Evolutionary conservation across 2,329 filamentous ascomycete genomes (phyloP).

Genomic region (Fusarium sp.): DNA sequence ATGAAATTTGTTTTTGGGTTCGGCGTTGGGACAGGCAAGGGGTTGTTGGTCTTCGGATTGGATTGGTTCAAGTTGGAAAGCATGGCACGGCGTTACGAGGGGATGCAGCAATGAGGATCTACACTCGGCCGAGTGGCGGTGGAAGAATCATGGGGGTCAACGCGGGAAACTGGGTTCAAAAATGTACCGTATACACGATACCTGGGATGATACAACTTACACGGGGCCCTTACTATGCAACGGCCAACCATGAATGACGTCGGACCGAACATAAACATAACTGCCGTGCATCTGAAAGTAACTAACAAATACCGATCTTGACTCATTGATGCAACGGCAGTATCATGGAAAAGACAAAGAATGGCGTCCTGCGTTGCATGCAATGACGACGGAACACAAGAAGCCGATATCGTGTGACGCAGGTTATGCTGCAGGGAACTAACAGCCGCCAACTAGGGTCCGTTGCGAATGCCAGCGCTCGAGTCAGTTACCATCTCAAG

Average conservation of each 20-base stretch:
- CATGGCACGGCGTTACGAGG: slow-evolving; percentile 47
- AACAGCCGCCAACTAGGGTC: background rate
- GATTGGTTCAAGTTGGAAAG: slow-evolving; percentile 25
- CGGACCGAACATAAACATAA: background rate
- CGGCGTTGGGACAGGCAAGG: slow-evolving; percentile 36
- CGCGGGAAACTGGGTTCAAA: slow-evolving; percentile 10
- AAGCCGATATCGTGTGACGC: slow-evolving; percentile 1
- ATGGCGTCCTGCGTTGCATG: background rate
- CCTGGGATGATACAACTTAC: slow-evolving; percentile 21
- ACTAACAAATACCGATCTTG: background rate
- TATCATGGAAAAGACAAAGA: slow-evolving; percentile 3
- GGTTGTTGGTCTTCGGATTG: slow-evolving; percentile 21
- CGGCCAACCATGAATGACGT: slow-evolving; percentile 1
- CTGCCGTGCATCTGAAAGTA: background rate
- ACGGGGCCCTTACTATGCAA: background rate
- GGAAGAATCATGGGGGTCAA: slow-evolving; percentile 23
- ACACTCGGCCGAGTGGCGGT: slow-evolving; percentile 14
- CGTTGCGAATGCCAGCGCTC: background rate
- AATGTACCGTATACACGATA: slow-evolving; percentile 16
- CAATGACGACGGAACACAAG: slow-evolving; percentile 7
- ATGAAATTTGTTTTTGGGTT: slow-evolving; percentile 25
- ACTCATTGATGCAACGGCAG: slow-evolving; percentile 1
- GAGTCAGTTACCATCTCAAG: slow-evolving; percentile 5
- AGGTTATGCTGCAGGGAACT: background rate
- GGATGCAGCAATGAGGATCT: slow-evolving; percentile 19